phyloP scores from a whole-genome alignment of 331 rosid species.

The Malus hybrid region DNA sequence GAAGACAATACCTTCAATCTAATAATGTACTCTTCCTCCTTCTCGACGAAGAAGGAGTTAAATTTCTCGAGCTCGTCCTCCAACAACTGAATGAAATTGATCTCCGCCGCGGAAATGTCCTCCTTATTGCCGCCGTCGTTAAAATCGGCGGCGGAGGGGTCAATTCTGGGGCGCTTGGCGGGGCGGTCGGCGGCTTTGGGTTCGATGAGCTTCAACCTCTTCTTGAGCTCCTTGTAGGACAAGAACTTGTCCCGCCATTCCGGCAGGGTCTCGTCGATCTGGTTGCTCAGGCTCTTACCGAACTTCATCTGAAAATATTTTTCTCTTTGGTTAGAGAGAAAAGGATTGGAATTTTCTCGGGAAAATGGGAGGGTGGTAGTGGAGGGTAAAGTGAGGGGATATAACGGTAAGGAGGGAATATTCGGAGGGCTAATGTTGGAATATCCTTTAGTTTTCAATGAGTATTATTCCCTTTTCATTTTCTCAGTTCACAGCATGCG shows the following conservation, averaged over 20 bases:
- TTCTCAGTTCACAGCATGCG: neutral
- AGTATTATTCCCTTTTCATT: constrained; percentile 40
- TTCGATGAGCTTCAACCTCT: constrained; percentile 68
- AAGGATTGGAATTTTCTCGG: neutral
- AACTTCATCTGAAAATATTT: constrained; percentile 52
- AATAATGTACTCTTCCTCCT: constrained; percentile 93
- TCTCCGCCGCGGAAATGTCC: constrained; percentile 56
- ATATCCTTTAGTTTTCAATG: constrained; percentile 51
- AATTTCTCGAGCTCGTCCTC: constrained; percentile 89
- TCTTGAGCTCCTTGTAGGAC: constrained; percentile 88
- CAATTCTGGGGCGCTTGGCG: constrained; percentile 45
- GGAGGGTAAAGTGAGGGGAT: constrained; percentile 10
- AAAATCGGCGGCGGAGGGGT: constrained; percentile 12
- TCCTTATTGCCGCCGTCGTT: neutral
- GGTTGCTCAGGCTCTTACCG: constrained; percentile 86
- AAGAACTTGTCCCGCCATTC: constrained; percentile 96
- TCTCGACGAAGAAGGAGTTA: constrained; percentile 83
- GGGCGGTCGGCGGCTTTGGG: constrained; percentile 45
- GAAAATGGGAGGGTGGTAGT: neutral
- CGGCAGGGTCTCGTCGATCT: constrained; percentile 88
- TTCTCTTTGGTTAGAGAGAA: neutral
- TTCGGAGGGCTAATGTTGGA: constrained; percentile 67
- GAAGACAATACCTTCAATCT: constrained; percentile 57
- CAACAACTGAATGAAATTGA: constrained; percentile 50
- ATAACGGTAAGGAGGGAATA: constrained; percentile 70